Percentiles rank a stretch among this genome's conserved stretches.
These are phyloP conservation scores for Erigeron philadelphicus DNA, from an alignment of 140 eudicot species.

Conservation along the genomic window DNA sequence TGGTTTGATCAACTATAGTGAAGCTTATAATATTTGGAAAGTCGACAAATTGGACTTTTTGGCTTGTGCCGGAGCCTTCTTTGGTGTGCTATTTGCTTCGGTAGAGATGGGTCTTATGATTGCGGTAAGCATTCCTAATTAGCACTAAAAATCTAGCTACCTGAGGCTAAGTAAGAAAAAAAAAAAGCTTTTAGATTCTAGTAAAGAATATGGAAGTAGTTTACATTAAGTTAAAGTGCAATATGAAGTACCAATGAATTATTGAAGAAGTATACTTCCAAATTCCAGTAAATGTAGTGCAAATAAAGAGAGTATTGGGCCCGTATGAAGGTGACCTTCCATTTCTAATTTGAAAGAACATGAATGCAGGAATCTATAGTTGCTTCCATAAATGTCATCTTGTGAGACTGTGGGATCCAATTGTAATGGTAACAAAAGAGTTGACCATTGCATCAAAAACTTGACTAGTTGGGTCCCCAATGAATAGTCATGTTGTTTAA, in stretches of 20 bases:
- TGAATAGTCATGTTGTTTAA: background rate
- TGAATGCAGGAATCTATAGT: conserved; percentile 15
- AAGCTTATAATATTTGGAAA: conserved; percentile 57
- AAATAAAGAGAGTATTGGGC: background rate
- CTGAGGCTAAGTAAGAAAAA: background rate
- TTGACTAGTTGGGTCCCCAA: conserved; percentile 13
- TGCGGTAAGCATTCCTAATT: conserved; percentile 36
- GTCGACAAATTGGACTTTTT: conserved; percentile 65
- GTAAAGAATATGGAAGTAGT: too few species aligned
- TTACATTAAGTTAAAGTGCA: too few species aligned
- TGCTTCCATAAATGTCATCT: conserved; percentile 9
- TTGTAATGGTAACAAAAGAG: background rate
- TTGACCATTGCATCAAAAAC: conserved; percentile 14
- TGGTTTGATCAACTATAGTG: conserved; percentile 52
- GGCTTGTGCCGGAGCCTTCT: conserved; percentile 59
- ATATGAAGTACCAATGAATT: too few species aligned
- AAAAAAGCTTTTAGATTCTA: too few species aligned
- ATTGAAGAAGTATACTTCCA: too few species aligned
- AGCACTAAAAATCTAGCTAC: background rate
- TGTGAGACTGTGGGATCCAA: conserved; percentile 10
- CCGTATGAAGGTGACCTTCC: conserved; percentile 11
- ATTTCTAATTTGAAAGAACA: conserved; percentile 5
- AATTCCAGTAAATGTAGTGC: background rate
- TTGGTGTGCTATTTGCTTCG: conserved; percentile 57
- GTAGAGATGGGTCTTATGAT: conserved; percentile 61